Percentiles rank a stretch among this genome's conserved stretches.
phyloP scores from a whole-genome alignment of 2,329 filamentous ascomycete genomes.

The Pseudocercospora vitis region DNA sequence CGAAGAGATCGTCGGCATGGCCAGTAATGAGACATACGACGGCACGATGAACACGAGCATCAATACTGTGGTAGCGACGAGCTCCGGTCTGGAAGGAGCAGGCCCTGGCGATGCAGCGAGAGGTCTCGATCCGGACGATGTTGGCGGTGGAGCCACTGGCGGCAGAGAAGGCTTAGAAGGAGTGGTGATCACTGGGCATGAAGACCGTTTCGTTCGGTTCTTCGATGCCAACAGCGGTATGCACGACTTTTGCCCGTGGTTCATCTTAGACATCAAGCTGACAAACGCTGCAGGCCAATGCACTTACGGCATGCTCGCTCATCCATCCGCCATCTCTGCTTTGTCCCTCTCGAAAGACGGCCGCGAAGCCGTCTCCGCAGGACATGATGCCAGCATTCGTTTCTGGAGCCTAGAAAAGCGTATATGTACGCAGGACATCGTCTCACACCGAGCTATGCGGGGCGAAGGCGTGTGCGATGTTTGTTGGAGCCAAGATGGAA shows the following conservation, averaged over 20 bases:
- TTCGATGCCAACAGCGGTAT: constrained; percentile 98
- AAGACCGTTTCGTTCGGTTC: constrained; percentile 93
- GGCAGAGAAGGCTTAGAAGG: constrained; percentile 76
- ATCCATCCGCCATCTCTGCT: constrained; percentile 88
- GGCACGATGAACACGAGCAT: constrained; percentile 79
- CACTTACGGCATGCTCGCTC: constrained; percentile 97
- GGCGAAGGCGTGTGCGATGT: constrained; percentile 93
- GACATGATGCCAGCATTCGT: constrained; percentile 89
- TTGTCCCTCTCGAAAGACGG: constrained; percentile 91
- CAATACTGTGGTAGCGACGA: constrained; percentile 84
- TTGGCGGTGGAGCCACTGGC: constrained; percentile 78
- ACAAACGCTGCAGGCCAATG: constrained; percentile 72
- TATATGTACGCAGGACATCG: constrained; percentile 92
- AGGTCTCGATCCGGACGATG: constrained; percentile 69
- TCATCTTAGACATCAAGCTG: constrained; percentile 14
- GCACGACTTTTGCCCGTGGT: constrained; percentile 41
- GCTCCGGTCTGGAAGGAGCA: constrained; percentile 68
- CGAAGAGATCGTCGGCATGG: constrained; percentile 90
- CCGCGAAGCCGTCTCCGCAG: constrained; percentile 89
- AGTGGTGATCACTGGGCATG: constrained; percentile 92
- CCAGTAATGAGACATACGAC: constrained; percentile 90
- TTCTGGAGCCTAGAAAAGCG: constrained; percentile 98
- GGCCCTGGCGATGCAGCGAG: constrained; percentile 58
- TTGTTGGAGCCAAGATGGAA: constrained; percentile 92
- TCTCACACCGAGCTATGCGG: constrained; percentile 87